Percentiles rank a stretch among this genome's conserved stretches.
Conservation (phyloP, 768 basidiomycete genomes). For the Lactifluus subvellereus region DNA sequence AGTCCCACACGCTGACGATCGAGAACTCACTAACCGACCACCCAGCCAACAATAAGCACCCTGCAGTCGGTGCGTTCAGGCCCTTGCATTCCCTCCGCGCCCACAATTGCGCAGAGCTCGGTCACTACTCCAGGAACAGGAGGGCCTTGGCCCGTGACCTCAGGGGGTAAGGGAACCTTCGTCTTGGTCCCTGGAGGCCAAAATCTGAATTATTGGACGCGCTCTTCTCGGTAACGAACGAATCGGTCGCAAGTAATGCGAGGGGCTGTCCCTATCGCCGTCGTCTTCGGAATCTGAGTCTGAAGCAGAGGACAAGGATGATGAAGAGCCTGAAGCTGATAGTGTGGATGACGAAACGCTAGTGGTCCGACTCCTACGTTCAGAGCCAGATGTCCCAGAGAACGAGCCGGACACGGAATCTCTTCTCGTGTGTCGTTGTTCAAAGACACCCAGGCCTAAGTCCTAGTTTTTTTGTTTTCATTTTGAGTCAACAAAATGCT, state of each 20-base stretch:
- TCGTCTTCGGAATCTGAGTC: conserved; percentile 3
- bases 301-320: neutral
- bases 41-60: neutral
- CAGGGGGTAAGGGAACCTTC: neutral
- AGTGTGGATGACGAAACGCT: neutral
- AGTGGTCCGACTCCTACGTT: neutral
- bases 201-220: conserved; percentile 10
- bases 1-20: neutral
- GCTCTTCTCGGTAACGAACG: conserved; percentile 3
- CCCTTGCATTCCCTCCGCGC: neutral
- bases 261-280: neutral
- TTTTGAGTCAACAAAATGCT: neutral
- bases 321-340: neutral
- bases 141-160: neutral
- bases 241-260: neutral
- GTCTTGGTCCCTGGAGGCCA: neutral
- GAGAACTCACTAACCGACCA: neutral
- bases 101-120: neutral
- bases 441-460: conserved; percentile 28
- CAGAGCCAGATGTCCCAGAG: conserved; percentile 9
- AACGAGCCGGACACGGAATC: conserved; percentile 21
- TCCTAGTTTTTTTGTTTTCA: conserved; percentile 14
- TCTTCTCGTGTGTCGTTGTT: conserved; percentile 19
- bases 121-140: no score
- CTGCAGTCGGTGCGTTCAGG: neutral